A percentile compares a stretch with the other conserved stretches of the same genome.
These are phyloP conservation scores for Aphanomyces invadans DNA, from an alignment of 352 stramenopile species.

Conservation along the genomic window DNA sequence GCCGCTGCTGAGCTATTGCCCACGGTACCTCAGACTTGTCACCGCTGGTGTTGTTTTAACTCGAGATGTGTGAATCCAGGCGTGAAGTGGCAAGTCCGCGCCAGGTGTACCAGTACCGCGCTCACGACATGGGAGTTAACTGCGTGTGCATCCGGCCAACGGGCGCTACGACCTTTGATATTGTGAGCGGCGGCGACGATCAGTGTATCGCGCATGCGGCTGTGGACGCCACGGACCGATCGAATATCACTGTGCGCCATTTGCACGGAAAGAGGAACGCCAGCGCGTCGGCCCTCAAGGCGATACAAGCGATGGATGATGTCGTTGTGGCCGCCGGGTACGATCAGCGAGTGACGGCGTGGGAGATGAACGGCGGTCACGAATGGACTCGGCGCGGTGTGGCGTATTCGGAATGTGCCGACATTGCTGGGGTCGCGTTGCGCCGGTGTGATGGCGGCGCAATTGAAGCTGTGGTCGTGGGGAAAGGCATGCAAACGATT, in stretches of 20 bases:
- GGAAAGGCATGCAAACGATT: constrained; percentile 67
- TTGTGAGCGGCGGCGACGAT: constrained; percentile 78
- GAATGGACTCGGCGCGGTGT: constrained; percentile 46
- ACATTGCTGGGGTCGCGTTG: constrained; percentile 63
- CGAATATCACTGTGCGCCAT: constrained; percentile 21
- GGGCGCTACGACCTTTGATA: constrained; percentile 32
- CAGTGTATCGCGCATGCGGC: constrained; percentile 51
- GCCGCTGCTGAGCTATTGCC: no score
- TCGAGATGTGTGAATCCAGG: background rate
- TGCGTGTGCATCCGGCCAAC: constrained; percentile 39
- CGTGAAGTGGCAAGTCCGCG: constrained; percentile 23
- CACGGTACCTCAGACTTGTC: constrained; percentile 19
- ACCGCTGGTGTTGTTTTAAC: constrained; percentile 22
- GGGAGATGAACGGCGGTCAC: constrained; percentile 28
- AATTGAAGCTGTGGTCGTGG: constrained; percentile 49
- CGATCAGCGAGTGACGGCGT: constrained; percentile 78
- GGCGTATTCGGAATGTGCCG: constrained; percentile 68
- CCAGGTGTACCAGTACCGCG: constrained; percentile 50
- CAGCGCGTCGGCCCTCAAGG: constrained; percentile 77
- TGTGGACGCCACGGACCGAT: constrained; percentile 27
- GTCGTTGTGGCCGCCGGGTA: constrained; percentile 66
- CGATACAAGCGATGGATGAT: constrained; percentile 35
- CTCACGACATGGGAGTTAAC: constrained; percentile 81
- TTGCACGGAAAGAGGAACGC: constrained; percentile 36
- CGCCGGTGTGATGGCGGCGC: constrained; percentile 11